A percentile compares a stretch with the other conserved stretches of the same genome.
Evolutionary conservation across 2,329 filamentous ascomycete species (phyloP).

Genomic region (Phialocephala sp.): DNA sequence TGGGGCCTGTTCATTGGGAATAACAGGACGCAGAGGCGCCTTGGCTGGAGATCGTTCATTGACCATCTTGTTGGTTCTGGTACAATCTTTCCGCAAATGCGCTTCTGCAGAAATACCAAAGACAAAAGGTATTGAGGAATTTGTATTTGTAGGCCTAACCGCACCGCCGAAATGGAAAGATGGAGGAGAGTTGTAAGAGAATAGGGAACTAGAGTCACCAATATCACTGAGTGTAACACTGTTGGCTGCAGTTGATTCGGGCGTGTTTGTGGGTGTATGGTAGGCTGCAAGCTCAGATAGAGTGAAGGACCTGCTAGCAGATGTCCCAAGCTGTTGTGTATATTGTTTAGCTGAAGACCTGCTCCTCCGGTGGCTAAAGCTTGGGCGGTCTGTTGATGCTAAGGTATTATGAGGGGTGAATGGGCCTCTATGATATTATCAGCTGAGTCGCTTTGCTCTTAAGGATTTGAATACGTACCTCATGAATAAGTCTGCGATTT

Average conservation of each 20-base stretch:
- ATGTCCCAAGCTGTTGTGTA: slow-evolving; percentile 11
- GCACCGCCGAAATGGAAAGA: slow-evolving; percentile 29
- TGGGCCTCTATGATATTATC: slow-evolving; percentile 21
- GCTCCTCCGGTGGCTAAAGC: slow-evolving; percentile 20
- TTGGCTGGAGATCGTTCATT: slow-evolving; percentile 44
- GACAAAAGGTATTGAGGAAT: slow-evolving; percentile 33
- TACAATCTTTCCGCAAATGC: not conserved
- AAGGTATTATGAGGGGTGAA: slow-evolving; percentile 36
- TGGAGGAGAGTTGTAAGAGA: slow-evolving; percentile 33
- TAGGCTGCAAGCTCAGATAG: slow-evolving; percentile 16
- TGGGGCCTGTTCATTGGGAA: slow-evolving; percentile 34
- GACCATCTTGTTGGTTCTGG: slow-evolving; percentile 38
- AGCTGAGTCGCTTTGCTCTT: not conserved
- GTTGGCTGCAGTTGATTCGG: slow-evolving; percentile 19
- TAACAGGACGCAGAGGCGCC: slow-evolving; percentile 33
- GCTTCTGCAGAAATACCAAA: slow-evolving; percentile 29
- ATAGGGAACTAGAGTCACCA: slow-evolving; percentile 43
- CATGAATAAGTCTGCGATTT: slow-evolving; percentile 19
- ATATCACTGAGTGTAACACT: slow-evolving; percentile 36
- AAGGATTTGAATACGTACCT: slow-evolving; percentile 14
- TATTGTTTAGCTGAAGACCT: slow-evolving; percentile 23
- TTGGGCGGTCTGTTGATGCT: slow-evolving; percentile 25
- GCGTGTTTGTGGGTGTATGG: slow-evolving; percentile 14
- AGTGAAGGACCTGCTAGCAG: not conserved
- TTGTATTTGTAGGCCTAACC: slow-evolving; percentile 16